Evolutionary conservation across 495 filamentous ascomycete genomes (phyloP).

Genomic region (Pyrenopolyporus hunteri): DNA sequence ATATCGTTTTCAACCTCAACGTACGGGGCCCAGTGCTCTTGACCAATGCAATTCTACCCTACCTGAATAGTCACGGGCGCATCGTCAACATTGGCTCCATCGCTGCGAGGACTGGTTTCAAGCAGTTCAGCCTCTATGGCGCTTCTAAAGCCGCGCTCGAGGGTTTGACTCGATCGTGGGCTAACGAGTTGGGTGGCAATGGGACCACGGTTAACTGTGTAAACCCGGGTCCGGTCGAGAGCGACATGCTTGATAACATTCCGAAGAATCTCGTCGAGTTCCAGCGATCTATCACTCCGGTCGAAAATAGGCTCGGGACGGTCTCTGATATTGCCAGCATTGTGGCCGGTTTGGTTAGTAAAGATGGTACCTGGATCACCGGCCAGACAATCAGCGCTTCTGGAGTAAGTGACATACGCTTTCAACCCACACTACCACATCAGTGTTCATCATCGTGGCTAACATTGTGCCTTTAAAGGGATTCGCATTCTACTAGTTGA

Average conservation of each 20-base stretch:
- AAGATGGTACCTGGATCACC: slow-evolving; percentile 62
- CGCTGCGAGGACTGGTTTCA: slow-evolving; percentile 49
- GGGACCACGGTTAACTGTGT: slow-evolving; percentile 68
- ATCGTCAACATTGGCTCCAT: slow-evolving; percentile 64
- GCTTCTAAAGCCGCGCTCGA: slow-evolving; percentile 72
- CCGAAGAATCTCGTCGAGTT: slow-evolving; percentile 59
- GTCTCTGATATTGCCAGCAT: slow-evolving; percentile 65
- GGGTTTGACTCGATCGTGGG: slow-evolving; percentile 66
- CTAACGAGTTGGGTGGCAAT: slow-evolving; percentile 65
- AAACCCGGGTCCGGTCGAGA: slow-evolving; percentile 67
- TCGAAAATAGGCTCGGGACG: slow-evolving; percentile 61
- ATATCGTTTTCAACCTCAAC: slow-evolving; percentile 59
- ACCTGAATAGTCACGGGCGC: slow-evolving; percentile 53
- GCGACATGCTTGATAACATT: slow-evolving; percentile 63
- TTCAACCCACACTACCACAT: too few relatives aligned
- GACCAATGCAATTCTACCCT: slow-evolving; percentile 59
- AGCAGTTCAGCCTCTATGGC: slow-evolving; percentile 55
- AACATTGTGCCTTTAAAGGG: too few relatives aligned
- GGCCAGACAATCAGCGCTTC: slow-evolving; percentile 66
- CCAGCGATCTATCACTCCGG: slow-evolving; percentile 56
- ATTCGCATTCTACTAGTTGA: too few relatives aligned
- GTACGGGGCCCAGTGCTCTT: slow-evolving; percentile 70
- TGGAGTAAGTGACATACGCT: slow-evolving; percentile 59
- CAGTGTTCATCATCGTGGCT: too few relatives aligned
- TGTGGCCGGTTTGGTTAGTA: slow-evolving; percentile 58